These are phyloP conservation scores for Solanum etuberosum DNA, from an alignment of 257 asterid genomes.

Conservation along the genomic window DNA sequence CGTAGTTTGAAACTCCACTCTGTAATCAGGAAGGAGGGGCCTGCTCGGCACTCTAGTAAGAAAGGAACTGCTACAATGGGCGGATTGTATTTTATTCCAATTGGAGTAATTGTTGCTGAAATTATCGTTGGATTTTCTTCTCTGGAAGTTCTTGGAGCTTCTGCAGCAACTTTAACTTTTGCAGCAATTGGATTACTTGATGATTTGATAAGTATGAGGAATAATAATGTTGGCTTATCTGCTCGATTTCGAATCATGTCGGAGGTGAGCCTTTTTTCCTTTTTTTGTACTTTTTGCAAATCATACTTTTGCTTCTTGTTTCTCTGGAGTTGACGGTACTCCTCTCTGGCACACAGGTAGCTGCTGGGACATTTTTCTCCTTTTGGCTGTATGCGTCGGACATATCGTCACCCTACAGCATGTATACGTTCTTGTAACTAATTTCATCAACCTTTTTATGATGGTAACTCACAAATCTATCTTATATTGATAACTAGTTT, in stretches of 20 bases:
- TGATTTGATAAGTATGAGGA: conserved; percentile 39
- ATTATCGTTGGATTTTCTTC: conserved; percentile 54
- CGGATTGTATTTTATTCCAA: conserved; percentile 72
- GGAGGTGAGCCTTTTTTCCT: conserved; percentile 42
- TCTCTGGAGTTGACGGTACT: conserved; percentile 7
- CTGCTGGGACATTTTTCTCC: conserved; percentile 62
- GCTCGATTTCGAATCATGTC: conserved; percentile 45
- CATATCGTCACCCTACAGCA: conserved; percentile 46
- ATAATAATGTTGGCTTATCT: conserved; percentile 33
- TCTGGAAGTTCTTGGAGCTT: conserved; percentile 65
- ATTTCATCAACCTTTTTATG: conserved; percentile 46
- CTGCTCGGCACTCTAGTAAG: conserved; percentile 43
- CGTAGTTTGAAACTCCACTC: conserved; percentile 47
- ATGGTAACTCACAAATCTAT: conserved; percentile 57
- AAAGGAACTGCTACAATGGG: conserved; percentile 83
- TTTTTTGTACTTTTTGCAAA: not conserved
- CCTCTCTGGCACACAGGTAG: conserved; percentile 46
- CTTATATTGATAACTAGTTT: conserved; percentile 11
- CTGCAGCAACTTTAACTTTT: conserved; percentile 51
- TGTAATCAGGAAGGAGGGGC: conserved; percentile 33
- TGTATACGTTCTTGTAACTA: conserved; percentile 58
- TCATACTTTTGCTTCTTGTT: not conserved
- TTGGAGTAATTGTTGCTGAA: conserved; percentile 74
- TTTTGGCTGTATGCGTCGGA: conserved; percentile 59
- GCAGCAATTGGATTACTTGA: conserved; percentile 63